Evolutionary conservation across 148 eudicot genomes (phyloP), one percentile per base, ranked within the genome.

Genomic region (Hydrangea macrophylla): DNA sequence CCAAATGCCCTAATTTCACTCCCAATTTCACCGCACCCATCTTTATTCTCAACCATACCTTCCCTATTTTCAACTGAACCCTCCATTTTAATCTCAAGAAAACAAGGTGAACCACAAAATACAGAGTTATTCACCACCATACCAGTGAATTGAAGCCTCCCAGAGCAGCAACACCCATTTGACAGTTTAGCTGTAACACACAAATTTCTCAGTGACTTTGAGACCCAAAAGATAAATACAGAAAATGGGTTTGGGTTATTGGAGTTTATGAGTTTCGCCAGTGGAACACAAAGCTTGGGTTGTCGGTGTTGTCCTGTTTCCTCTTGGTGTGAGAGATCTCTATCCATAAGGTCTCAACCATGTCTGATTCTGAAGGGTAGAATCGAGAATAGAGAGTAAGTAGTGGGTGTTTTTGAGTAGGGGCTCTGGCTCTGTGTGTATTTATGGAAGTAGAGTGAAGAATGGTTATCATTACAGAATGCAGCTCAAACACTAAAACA

Each of bases 101-200:
- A 75, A 68, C 62, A 59, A 48, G 75, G 75, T 3, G 75, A 73
- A 73, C 24, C 69, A 63, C 71, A 71, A 42, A 59, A 74, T 5
- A 67, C 74, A 45, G 76, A 71, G 74, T 75, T 80, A 44, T 72
- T 80, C 60, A 80, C 76, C 10, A 71, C 74, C 63, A 73, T 64
- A 20, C 75, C 69, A 69, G 65, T 44, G 30, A 65, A 76, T 28
- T 40, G 64, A 17, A 69, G 13, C 67, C 78, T 73, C 51, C 50
- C 62, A 39, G 35, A 67, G 20, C 70, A 68, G 20, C 70, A 68
- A 68, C 45, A 65, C 66, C 80, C 77, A 73, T 69, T 61, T 62
- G 72, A 54, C 17, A 32, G 13, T 37, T 24, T 53, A 10, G 40
- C 70, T 73, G 44, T 70, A 17, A 10, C 6, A 20, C 28, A 51